Evolutionary conservation across 495 filamentous ascomycete genomes (phyloP).

Genomic region (Aspergillus biplanus): DNA sequence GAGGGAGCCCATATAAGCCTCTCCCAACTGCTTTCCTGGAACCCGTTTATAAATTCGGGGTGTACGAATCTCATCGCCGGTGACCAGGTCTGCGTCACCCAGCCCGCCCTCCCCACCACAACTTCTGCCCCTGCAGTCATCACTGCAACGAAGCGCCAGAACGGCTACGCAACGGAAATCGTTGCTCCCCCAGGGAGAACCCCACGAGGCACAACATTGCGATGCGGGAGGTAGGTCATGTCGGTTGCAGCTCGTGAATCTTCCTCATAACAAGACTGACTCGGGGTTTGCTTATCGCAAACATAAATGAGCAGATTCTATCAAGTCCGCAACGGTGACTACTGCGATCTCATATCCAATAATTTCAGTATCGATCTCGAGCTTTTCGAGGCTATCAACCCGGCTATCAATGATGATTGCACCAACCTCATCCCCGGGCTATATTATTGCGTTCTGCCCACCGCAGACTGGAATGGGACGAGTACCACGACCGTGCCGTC

Average conservation of each 20-base stretch:
- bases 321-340: conserved; percentile 13
- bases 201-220: conserved; percentile 9
- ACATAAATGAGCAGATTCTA: conserved; percentile 4
- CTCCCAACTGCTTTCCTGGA: conserved; percentile 10
- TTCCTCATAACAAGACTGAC: background rate
- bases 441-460: conserved; percentile 18
- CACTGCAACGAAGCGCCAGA: background rate
- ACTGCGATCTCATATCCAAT: conserved; percentile 15
- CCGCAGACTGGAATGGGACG: conserved; percentile 14
- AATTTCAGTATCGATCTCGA: conserved; percentile 10
- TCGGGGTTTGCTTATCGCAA: background rate
- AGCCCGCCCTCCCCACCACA: background rate
- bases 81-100: conserved; percentile 15
- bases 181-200: conserved; percentile 3
- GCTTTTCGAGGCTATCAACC: conserved; percentile 20
- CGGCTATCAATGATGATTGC: conserved; percentile 16
- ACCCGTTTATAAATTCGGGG: conserved; percentile 15
- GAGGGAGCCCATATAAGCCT: background rate
- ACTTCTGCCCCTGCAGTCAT: background rate
- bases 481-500: conserved; percentile 6
- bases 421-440: conserved; percentile 19
- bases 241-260: too few species aligned
- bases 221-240: conserved; percentile 5
- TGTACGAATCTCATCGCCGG: conserved; percentile 21
- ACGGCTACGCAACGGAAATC: conserved; percentile 12